A percentile compares a stretch with the other conserved stretches of the same genome.
These are phyloP conservation scores for Aspergillus oerlinghausenensis DNA, from an alignment of 2,329 filamentous ascomycete species.

Conservation along the genomic window DNA sequence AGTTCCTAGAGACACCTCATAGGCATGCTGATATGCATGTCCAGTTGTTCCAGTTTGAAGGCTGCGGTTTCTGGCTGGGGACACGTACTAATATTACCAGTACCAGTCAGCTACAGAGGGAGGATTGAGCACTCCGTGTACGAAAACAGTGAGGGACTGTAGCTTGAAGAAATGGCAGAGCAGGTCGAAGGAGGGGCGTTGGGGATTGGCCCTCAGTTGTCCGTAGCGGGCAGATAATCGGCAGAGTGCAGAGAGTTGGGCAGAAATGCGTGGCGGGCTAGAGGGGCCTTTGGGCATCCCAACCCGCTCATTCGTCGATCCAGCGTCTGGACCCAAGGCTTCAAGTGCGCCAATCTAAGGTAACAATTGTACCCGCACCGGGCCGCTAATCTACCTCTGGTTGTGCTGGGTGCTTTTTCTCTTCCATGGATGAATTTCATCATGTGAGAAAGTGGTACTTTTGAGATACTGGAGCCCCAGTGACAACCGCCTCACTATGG, in stretches of 20 bases:
- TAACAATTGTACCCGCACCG: neutral
- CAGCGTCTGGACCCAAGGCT: constrained; percentile 1
- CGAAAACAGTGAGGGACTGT: too few species aligned
- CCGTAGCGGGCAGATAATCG: too few species aligned
- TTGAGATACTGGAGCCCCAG: neutral
- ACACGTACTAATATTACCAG: neutral
- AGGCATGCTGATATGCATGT: neutral
- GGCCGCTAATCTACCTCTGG: neutral
- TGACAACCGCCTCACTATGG: neutral
- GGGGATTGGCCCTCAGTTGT: too few species aligned
- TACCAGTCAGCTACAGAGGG: neutral
- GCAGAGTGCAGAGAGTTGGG: constrained; percentile 25
- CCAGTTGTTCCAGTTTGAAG: neutral
- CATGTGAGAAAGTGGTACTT: neutral
- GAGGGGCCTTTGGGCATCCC: constrained; percentile 26
- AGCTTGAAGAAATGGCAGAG: too few species aligned
- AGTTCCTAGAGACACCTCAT: neutral
- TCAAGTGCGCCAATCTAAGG: neutral
- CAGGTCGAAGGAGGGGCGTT: too few species aligned
- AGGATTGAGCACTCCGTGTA: neutral
- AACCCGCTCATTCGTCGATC: constrained; percentile 8
- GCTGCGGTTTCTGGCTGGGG: neutral
- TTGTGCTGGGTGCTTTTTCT: neutral
- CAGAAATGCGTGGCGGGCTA: constrained; percentile 31
- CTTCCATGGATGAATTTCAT: neutral